A percentile compares a stretch with the other conserved stretches of the same genome.
These are phyloP conservation scores for Pluteus cervinus DNA, from an alignment of 768 basidiomycete species.

Conservation along the genomic window DNA sequence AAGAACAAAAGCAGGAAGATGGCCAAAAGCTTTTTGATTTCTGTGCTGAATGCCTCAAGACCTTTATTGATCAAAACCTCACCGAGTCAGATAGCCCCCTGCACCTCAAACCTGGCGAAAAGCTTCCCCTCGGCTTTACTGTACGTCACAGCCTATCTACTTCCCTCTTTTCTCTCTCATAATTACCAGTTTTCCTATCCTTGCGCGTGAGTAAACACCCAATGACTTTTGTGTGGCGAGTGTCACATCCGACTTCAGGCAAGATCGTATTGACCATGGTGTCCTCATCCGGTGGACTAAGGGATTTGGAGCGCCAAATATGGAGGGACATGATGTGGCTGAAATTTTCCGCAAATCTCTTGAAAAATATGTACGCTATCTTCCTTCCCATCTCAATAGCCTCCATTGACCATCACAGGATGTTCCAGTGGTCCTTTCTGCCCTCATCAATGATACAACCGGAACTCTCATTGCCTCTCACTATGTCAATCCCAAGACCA, in stretches of 20 bases:
- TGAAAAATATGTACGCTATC: constrained; percentile 58
- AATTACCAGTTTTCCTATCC: constrained; percentile 85
- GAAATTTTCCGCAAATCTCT: constrained; percentile 88
- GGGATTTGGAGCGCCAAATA: constrained; percentile 88
- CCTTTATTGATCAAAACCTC: constrained; percentile 76
- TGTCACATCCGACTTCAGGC: constrained; percentile 38
- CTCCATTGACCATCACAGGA: constrained; percentile 38
- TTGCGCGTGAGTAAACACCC: constrained; percentile 50
- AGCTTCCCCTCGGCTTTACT: constrained; percentile 88
- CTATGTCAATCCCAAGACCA: constrained; percentile 87
- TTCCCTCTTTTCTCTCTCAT: constrained; percentile 7
- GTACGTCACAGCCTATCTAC: constrained; percentile 41
- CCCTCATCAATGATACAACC: constrained; percentile 96
- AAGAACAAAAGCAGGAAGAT: constrained; percentile 98
- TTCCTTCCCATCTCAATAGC: not conserved
- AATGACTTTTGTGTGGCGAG: not conserved
- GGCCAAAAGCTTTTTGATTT: constrained; percentile 96
- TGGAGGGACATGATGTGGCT: constrained; percentile 90
- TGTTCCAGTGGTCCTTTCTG: constrained; percentile 77
- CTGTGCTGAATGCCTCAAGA: constrained; percentile 89
- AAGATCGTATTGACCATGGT: constrained; percentile 90
- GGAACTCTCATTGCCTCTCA: constrained; percentile 96
- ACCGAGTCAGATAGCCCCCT: constrained; percentile 43
- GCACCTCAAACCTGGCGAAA: constrained; percentile 42
- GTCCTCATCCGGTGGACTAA: constrained; percentile 99